These are phyloP conservation scores for Zoysia japonica DNA, from an alignment of 176 grass and related monocot species.

Conservation along the genomic window DNA sequence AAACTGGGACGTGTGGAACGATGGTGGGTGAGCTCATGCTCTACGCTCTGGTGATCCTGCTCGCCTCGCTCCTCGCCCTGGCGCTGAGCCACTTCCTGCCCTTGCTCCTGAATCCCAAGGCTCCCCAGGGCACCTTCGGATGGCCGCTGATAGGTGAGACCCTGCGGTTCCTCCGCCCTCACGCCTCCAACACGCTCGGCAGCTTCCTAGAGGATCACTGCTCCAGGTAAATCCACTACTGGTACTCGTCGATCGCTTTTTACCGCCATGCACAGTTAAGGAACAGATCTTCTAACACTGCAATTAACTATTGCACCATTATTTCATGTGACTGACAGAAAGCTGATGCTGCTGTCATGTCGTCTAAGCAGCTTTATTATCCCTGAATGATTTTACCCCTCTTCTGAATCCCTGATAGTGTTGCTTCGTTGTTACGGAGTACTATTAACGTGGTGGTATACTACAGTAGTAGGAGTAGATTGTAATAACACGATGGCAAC, in stretches of 20 bases:
- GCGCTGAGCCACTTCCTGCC: conserved; percentile 74
- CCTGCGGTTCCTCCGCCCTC: conserved; percentile 67
- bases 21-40: conserved; percentile 59
- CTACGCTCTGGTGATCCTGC: conserved; percentile 42
- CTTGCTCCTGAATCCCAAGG: conserved; percentile 55
- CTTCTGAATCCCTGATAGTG: conserved; percentile 1
- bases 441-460: not conserved
- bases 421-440: not conserved
- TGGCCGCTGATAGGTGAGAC: conserved; percentile 89
- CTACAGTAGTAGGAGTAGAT: not conserved
- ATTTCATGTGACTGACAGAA: conserved; percentile 57
- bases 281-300: conserved; percentile 11
- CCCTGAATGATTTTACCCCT: not conserved
- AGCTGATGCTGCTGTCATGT: conserved; percentile 44
- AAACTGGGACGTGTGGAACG: conserved; percentile 33
- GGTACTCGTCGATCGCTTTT: not conserved
- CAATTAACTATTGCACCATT: conserved; percentile 49
- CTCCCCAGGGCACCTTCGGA: conserved; percentile 72
- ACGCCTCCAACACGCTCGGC: conserved; percentile 71
- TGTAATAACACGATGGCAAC: not conserved
- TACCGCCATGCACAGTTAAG: conserved; percentile 6
- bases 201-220: conserved; percentile 73
- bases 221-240: conserved; percentile 48
- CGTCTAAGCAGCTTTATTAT: conserved; percentile 29
- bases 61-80: conserved; percentile 46